A percentile compares a stretch with the other conserved stretches of the same genome.
phyloP scores from a whole-genome alignment of 352 stramenopile species.

The Phytopythium cucurbitacearum region DNA sequence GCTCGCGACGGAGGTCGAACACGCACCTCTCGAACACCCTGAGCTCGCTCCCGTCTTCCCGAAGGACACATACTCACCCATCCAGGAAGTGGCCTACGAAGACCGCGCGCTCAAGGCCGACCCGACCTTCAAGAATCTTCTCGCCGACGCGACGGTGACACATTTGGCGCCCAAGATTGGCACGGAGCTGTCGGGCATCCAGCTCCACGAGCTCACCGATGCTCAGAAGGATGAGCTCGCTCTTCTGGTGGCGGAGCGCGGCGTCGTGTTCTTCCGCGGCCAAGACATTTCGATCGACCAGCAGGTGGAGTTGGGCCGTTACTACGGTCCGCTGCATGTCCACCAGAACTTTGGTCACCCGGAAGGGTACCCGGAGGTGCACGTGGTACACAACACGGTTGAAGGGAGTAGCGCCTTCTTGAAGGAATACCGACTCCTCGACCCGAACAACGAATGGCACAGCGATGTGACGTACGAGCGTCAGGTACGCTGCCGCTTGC shows the following conservation, averaged over 20 bases:
- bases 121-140: constrained; percentile 28
- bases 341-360: constrained; percentile 20
- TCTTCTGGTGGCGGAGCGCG: constrained; percentile 7
- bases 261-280: constrained; percentile 19
- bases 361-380: constrained; percentile 17
- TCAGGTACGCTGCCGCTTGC: constrained; percentile 4
- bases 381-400: constrained; percentile 13
- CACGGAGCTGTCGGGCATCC: constrained; percentile 19
- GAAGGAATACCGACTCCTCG: constrained; percentile 4
- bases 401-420: constrained; percentile 10
- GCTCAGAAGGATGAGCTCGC: constrained; percentile 18
- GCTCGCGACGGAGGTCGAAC: constrained; percentile 11
- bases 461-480: constrained; percentile 25
- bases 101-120: constrained; percentile 27
- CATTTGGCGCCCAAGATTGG: constrained; percentile 19
- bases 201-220: constrained; percentile 26
- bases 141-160: constrained; percentile 11
- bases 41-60: constrained; percentile 21
- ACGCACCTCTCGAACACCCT: constrained; percentile 10
- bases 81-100: constrained; percentile 21
- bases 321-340: constrained; percentile 27
- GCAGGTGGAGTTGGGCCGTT: constrained; percentile 19
- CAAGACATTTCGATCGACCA: constrained; percentile 13
- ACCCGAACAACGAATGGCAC: constrained; percentile 16
- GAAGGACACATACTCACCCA: constrained; percentile 19